These are phyloP conservation scores for Talaromyces sp. DNA, from an alignment of 2,329 filamentous ascomycete species.

Conservation along the genomic window DNA sequence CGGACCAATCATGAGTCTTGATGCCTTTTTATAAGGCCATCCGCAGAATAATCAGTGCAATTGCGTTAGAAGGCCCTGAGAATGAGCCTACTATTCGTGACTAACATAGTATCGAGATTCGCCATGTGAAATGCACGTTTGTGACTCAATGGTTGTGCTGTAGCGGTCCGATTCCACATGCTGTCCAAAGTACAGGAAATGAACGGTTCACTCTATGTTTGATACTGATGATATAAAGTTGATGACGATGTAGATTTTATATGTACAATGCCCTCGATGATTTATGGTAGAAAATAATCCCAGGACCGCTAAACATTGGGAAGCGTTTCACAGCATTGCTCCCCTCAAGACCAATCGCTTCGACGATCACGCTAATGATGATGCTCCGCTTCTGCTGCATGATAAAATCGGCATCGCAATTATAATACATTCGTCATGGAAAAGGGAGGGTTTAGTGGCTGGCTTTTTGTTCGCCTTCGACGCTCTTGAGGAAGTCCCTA, in stretches of 20 bases:
- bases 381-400: slow-evolving; percentile 6
- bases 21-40: neutral
- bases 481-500: slow-evolving; percentile 51
- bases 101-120: neutral
- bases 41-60: neutral
- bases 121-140: neutral
- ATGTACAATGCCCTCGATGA: slow-evolving; percentile 11
- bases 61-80: neutral
- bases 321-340: neutral
- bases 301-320: slow-evolving; percentile 4
- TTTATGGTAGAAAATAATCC: neutral
- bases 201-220: slow-evolving; percentile 1
- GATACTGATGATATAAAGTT: neutral
- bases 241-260: slow-evolving; percentile 12
- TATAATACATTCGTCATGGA: slow-evolving; percentile 16
- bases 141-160: neutral
- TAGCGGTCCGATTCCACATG: neutral
- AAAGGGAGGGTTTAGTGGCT: slow-evolving; percentile 31
- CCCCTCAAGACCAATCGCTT: slow-evolving; percentile 3
- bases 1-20: slow-evolving; percentile 13
- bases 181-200: neutral
- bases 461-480: slow-evolving; percentile 47
- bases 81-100: too few relatives aligned
- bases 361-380: slow-evolving; percentile 5
- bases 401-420: slow-evolving; percentile 8